Evolutionary conservation across 2,329 filamentous ascomycete species (phyloP), one percentile per base, ranked within the genome.

Genomic region (Penicillium sp.): DNA sequence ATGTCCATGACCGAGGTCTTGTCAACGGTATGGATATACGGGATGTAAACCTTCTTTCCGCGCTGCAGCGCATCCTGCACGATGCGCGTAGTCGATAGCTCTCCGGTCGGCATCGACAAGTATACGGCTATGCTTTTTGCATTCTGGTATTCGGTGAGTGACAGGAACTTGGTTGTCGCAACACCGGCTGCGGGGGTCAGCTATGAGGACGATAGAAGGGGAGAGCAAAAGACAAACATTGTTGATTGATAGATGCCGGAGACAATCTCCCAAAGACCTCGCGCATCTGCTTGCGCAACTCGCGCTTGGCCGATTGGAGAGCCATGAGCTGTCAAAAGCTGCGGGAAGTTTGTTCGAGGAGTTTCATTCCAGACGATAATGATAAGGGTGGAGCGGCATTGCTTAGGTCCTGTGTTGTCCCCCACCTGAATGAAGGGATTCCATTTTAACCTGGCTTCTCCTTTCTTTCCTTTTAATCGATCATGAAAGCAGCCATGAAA

Each of bases 11-110:
- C 78, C 13, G 87, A 87, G 4, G 62, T 72, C 5, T 81, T 79
- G 46, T 49, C 72, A 64, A 73, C 24, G 74, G 77, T 82, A 70
- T 93, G 84, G 42, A 95, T 84, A 64, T 93, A 96, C 0, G 93
- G 93, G 39, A 98, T 84, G 67, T 89, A 97, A 47, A 98, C 89
- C 51, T 84, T 76, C 70, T 97, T 98, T 31, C 87, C 88, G 3
- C 75, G 69, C 6, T 72, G 70, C 22, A 98, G 75, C 10, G 91
- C 90, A 73, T 96, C 81, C 23, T 81, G 80, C 7, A 97, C 88
- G 44, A 97, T 88, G 40, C 77, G 74, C 42, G 84, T 82, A 1
- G 93, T 98, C 57, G 89, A 87, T 22, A 95, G 79, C 71, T 98
- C 93, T 20, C 84, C 86, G 8, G 76, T 73, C 0, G 90, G 89